Base-by-base conservation (phyloP, 345 rosid genomes). In the Gossypium thurberi region DNA sequence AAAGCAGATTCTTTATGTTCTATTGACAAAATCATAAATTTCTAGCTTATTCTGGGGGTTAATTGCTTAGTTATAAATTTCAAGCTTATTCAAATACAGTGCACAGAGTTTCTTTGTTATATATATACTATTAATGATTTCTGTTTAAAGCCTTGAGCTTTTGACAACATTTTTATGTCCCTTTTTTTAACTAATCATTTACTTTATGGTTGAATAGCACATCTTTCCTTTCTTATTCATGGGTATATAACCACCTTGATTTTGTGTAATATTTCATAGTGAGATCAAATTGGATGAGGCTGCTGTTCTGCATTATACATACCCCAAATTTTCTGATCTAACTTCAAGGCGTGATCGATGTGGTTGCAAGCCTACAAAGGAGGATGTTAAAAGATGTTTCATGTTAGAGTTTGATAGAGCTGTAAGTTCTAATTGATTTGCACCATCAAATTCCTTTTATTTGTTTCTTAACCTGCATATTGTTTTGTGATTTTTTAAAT, bases 321-420 rank as follows among this genome's bases (percentile, higher is more conserved):
- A 95, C 76, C 75, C 97, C 20, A 91, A 84, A 69, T 91, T 86
- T 83, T 95, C 99, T 60, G 98, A 95, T 84, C 85, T 95, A 82
- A 95, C 97, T 69, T 91, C 99, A 80, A 90, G 99, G 79, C 93
- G 90, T 76, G 90, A 91, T 84, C 97, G 96, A 14, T 95, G 99
- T 87, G 96, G 97, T 78, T 95, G 99, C 90, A 95, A 95, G 79
- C 99, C 97, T 70, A 95, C 97, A 52, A 91, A 87, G 78, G 96
- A 86, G 51, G 99, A 90, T 85, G 91, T 95, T 60, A 95, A 87
- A 81, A 88, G 99, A 81, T 95, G 99, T 84, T 95, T 91, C 85
- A 93, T 95, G 97, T 74, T 95, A 88, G 97, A 95, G 76, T 91
- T 92, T 74, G 98, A 95, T 80, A 89, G 97, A 84, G 85, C 89